Base-by-base conservation (phyloP, 495 filamentous ascomycete species). In the Penicillium odoratum region DNA sequence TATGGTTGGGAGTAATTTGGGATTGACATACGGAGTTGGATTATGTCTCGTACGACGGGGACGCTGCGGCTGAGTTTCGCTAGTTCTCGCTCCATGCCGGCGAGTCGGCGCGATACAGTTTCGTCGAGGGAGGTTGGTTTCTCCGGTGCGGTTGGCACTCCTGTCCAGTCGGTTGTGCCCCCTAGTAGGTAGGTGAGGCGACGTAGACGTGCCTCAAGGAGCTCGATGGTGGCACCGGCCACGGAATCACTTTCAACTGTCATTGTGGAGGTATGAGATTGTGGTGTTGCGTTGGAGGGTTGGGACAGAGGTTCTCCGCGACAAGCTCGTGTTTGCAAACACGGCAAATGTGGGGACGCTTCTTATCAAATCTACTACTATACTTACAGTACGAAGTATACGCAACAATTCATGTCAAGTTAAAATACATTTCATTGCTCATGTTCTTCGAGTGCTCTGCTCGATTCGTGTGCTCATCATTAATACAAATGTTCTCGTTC, bases 101-200 rank as follows among this genome's bases (percentile, higher is more conserved):
- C 78, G 8, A 97, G 78, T 11, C 85, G 83, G 29, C 78, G 72
- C 13, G 78, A 72, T 0, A 82, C 67, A 13, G 73, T 79, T 31
- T 78, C 73, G 29, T 79, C 78, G 33, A 70, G 54, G 5, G 70
- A 68, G 5, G 70, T 46, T 26, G 72, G 76, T 54, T 72, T 75
- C 45, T 68, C 61, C 36, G 70, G 75, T n/a, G 65, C 61, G 48
- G 60, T 69, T 70, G 81, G 57, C 72, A 73, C 43, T 59, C 70
- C 60, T 59, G 69, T 63, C 81, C 77, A 70, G 56, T 72, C 67
- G 13, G 70, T 69, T 66, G 75, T 67, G 61, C 91, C 91, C 59
- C 84, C 84, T 48, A 97, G 77, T 31, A 88, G 78, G 71, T 88
- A 93, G 59, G 91, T 85, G 48, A 95, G 76, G 28, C 88, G 82